Conservation (phyloP, 2,329 filamentous ascomycete species). For the Aspergillus flavus region DNA sequence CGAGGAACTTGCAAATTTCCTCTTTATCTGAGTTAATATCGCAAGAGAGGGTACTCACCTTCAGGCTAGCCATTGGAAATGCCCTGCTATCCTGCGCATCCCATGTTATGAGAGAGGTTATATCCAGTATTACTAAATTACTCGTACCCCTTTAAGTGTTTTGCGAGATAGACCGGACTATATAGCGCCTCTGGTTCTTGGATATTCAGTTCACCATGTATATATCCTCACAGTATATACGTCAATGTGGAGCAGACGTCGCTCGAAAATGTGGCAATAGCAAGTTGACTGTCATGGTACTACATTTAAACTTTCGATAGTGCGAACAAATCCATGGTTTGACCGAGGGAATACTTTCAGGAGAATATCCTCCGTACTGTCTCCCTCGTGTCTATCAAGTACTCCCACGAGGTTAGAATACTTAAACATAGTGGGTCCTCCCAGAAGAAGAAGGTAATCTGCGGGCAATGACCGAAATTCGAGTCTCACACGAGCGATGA, state of each 20-base stretch:
- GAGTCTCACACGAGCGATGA: slow-evolving; percentile 4
- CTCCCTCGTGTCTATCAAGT: not conserved
- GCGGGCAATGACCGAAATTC: not conserved
- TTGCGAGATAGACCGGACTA: not conserved
- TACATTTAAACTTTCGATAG: not conserved
- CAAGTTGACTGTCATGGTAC: not conserved
- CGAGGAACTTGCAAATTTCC: not conserved
- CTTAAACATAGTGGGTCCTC: not conserved
- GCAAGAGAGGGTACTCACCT: not conserved
- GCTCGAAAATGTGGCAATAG: not conserved
- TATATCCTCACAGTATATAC: not conserved
- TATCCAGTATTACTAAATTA: not conserved
- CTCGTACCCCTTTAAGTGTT: not conserved
- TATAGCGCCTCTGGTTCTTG: not conserved
- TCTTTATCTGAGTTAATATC: not conserved
- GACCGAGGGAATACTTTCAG: not conserved
- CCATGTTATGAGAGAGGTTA: not conserved
- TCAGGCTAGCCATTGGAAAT: not conserved
- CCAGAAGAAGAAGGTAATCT: slow-evolving; percentile 1
- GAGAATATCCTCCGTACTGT: not conserved
- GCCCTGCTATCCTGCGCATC: not conserved
- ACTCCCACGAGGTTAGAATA: not conserved
- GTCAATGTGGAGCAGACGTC: not conserved
- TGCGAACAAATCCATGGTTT: not conserved
- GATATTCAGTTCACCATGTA: not conserved